Percentiles rank a stretch among this genome's conserved stretches.
Conservation (phyloP, 768 basidiomycete genomes). For the Suillus discolor region DNA sequence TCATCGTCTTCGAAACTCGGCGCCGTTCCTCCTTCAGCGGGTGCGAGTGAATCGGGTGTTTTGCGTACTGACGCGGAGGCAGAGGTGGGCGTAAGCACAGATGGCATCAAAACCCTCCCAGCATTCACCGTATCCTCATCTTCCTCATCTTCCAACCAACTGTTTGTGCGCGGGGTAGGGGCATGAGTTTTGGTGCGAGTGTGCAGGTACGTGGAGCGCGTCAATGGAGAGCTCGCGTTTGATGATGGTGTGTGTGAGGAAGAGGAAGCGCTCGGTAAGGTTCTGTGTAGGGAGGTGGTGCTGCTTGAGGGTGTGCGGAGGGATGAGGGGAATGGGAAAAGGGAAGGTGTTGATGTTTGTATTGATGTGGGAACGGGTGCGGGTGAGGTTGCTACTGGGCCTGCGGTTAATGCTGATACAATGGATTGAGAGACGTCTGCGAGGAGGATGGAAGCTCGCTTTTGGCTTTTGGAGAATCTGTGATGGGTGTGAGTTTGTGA, state of each 20-base stretch:
- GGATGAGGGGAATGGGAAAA: conserved; percentile 5
- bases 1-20: conserved; percentile 46
- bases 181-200: conserved; percentile 13
- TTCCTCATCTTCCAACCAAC: conserved; percentile 45
- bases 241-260: conserved; percentile 15
- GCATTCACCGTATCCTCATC: conserved; percentile 27
- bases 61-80: conserved; percentile 6
- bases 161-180: conserved; percentile 15
- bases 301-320: conserved; percentile 24
- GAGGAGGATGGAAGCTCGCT: conserved; percentile 66
- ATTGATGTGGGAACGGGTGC: conserved; percentile 7
- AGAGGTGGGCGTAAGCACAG: conserved; percentile 33
- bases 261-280: conserved; percentile 15
- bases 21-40: conserved; percentile 6
- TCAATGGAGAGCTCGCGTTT: conserved; percentile 16
- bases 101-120: conserved; percentile 27
- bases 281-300: conserved; percentile 11
- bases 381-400: conserved; percentile 34
- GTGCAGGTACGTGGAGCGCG: conserved; percentile 18
- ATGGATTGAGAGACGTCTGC: conserved; percentile 65
- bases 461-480: conserved; percentile 69
- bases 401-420: conserved; percentile 47
- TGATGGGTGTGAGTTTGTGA: not conserved
- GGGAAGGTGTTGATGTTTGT: conserved; percentile 16
- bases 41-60: conserved; percentile 4